A percentile compares a stretch with the other conserved stretches of the same genome.
These are phyloP conservation scores for Dalechampia spathulata DNA, from an alignment of 441 rosid species.

Conservation along the genomic window DNA sequence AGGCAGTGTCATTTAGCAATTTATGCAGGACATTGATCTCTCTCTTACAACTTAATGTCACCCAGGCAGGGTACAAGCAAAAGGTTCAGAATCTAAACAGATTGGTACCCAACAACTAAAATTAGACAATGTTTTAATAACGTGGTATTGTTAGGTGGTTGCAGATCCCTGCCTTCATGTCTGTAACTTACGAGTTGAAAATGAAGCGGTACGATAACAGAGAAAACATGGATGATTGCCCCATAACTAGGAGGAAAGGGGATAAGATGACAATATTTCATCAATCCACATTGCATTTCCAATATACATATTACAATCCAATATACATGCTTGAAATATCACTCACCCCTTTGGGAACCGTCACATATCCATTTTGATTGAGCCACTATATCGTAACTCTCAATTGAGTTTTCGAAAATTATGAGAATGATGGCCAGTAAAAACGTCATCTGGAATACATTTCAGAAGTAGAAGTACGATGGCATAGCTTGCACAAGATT, in stretches of 20 bases:
- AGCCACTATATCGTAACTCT: not conserved
- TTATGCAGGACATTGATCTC: too few relatives aligned
- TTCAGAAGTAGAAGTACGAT: not conserved
- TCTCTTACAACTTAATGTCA: not conserved
- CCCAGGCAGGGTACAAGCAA: not conserved
- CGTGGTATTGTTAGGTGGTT: not conserved
- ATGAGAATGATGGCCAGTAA: not conserved
- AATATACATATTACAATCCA: not conserved
- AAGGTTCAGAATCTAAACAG: not conserved
- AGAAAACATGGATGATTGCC: not conserved
- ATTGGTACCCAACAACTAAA: not conserved
- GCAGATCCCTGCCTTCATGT: not conserved
- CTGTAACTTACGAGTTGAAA: not conserved
- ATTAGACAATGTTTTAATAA: not conserved
- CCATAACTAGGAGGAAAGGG: not conserved
- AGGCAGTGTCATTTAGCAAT: too few relatives aligned
- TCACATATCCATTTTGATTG: constrained; percentile 1
- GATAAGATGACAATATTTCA: too few relatives aligned
- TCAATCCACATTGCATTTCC: not conserved
- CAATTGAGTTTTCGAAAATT: constrained; percentile 5
- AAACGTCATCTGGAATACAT: not conserved
- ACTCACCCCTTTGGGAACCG: not conserved
- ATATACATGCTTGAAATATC: not conserved
- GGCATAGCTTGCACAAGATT: constrained; percentile 19
- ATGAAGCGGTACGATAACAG: not conserved